A percentile compares a stretch with the other conserved stretches of the same genome.
Conservation (phyloP, 176 grass and related monocot genomes). For the Aegilops speltoides region DNA sequence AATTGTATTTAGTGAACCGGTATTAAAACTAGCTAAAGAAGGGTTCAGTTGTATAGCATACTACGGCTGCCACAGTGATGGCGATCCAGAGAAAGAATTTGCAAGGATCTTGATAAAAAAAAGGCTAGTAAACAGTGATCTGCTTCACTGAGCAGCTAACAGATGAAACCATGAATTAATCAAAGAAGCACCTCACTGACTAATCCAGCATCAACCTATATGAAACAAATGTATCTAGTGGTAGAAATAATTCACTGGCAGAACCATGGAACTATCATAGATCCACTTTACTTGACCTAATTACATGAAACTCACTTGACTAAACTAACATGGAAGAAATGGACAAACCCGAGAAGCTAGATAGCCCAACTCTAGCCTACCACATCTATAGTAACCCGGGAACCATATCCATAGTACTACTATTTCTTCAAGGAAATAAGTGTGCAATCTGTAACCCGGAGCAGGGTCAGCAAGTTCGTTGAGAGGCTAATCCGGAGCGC, state of each 20-base stretch:
- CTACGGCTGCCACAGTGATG: background rate
- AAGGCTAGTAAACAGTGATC: background rate
- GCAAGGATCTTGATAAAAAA: background rate
- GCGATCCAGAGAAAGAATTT: background rate
- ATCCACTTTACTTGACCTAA: background rate
- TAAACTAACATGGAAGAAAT: background rate
- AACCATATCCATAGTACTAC: background rate
- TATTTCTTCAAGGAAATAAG: background rate
- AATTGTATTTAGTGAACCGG: background rate
- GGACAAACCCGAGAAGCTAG: background rate
- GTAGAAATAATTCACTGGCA: slow-evolving; percentile 9
- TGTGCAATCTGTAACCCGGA: background rate
- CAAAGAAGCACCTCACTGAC: slow-evolving; percentile 7
- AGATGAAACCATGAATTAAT: background rate
- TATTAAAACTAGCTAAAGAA: background rate
- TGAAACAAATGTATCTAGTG: background rate
- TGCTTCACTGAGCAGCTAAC: background rate
- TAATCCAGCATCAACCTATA: background rate
- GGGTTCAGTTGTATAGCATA: background rate
- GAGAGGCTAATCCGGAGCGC: background rate
- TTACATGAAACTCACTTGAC: background rate
- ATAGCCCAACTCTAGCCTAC: background rate
- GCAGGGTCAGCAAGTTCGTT: background rate
- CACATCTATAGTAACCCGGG: background rate
- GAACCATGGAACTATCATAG: background rate